Evolutionary conservation across 768 basidiomycete genomes (phyloP), one percentile per base, ranked within the genome.

Genomic region (Kwoniella sp.): DNA sequence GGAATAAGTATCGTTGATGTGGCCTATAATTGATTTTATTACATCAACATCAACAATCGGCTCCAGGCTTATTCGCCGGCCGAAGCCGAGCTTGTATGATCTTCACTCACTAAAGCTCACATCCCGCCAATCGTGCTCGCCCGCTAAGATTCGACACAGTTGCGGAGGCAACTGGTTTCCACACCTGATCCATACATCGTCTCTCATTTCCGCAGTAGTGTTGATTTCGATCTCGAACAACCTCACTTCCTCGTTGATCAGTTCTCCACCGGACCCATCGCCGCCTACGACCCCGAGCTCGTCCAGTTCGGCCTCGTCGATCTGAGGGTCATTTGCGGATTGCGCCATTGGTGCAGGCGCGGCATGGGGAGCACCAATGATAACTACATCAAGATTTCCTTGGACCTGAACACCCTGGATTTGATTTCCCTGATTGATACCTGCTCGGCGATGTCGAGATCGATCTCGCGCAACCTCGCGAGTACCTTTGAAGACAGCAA

Each of bases 221-320:
- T 76, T 76, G 19, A 76, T 71, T 58, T 76, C 74, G 30, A 76
- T 64, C 56, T 76, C 74, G 48, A 76, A 76, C 25, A 76, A 48
- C n/a, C 54, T 57, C 27, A 63, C 68, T 26, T 60, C 55, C 24
- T 64, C 54, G 48, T 73, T 33, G 19, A 76, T 33, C n/a, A 76
- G 47, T 12, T 52, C 69, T 10, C 67, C 66, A 10, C 71, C 74
- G 15, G 44, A 19, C 17, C 70, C 73, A 60, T 72, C 70, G 19
- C 73, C 73, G 24, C 73, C 73, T 8, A 74, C 68, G 4, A 71
- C 46, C 30, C 49, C 21, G 22, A 58, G 9, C 4, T 50, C 55
- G 10, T 64, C 64, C 27, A 50, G 52, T 21, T 36, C 36, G 19
- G 40, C 10, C 10, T 44, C 40, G 10, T 44, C 4, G 10, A 19